Evolutionary conservation across 768 basidiomycete genomes (phyloP).

Genomic region (Lentinula aciculospora): DNA sequence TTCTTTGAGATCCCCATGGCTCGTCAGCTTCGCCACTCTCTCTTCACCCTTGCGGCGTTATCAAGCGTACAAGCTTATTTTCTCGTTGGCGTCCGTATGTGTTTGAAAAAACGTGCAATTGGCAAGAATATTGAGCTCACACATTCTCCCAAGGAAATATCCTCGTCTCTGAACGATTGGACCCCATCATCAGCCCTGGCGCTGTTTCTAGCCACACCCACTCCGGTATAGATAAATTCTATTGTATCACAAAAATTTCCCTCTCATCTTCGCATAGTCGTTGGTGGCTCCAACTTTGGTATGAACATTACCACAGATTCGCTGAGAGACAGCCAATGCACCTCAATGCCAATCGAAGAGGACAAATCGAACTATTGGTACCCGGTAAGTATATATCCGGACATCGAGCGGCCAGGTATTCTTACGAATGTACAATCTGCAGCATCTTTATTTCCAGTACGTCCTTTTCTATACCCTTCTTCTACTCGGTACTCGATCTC

Average conservation of each 20-base stretch:
- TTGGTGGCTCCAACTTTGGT: constrained; percentile 51
- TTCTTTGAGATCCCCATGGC: background rate
- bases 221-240: constrained; percentile 26
- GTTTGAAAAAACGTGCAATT: background rate
- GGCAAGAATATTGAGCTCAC: background rate
- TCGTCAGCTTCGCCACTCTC: constrained; percentile 4
- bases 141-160: constrained; percentile 32
- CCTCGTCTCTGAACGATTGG: constrained; percentile 42
- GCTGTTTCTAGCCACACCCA: constrained; percentile 42
- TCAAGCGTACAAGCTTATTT: constrained; percentile 7
- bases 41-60: constrained; percentile 4
- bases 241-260: background rate
- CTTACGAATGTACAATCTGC: constrained; percentile 7
- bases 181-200: constrained; percentile 46
- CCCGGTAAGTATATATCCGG: constrained; percentile 30
- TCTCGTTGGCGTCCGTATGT: constrained; percentile 8
- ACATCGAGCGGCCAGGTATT: background rate
- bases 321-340: constrained; percentile 43
- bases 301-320: constrained; percentile 30
- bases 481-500: background rate
- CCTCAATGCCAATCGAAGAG: constrained; percentile 47
- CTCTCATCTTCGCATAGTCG: constrained; percentile 23
- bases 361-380: constrained; percentile 37
- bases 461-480: constrained; percentile 8
- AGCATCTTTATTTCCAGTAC: constrained; percentile 50